phyloP scores from a whole-genome alignment of 2,329 filamentous ascomycete genomes.

The Thelonectria blattea region DNA sequence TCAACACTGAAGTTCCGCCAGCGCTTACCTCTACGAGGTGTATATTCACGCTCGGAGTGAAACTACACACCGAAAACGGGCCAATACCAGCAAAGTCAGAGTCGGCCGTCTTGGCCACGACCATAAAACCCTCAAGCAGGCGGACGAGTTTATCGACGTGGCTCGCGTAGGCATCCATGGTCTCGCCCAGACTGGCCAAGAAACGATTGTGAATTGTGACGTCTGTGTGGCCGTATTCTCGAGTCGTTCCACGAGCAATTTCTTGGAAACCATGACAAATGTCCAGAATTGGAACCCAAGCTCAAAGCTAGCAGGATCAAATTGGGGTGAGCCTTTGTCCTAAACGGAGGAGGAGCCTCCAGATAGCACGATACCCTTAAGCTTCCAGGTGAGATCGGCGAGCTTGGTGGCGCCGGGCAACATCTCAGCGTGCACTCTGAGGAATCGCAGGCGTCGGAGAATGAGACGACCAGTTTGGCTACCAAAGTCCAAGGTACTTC shows the following conservation, averaged over 20 bases:
- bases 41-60: slow-evolving; percentile 70
- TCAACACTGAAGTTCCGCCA: slow-evolving; percentile 83
- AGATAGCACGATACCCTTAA: slow-evolving; percentile 75
- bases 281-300: too few species aligned
- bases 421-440: slow-evolving; percentile 59
- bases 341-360: too few species aligned
- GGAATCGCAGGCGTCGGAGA: slow-evolving; percentile 73
- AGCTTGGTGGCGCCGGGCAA: slow-evolving; percentile 37
- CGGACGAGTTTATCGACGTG: slow-evolving; percentile 84
- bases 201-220: slow-evolving; percentile 73
- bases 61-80: slow-evolving; percentile 77
- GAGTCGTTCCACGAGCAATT: too few species aligned
- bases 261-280: too few species aligned
- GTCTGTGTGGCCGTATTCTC: slow-evolving; percentile 42
- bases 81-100: slow-evolving; percentile 80
- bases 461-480: slow-evolving; percentile 76
- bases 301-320: too few species aligned
- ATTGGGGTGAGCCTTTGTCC: too few species aligned
- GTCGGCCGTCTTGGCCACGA: slow-evolving; percentile 77
- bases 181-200: slow-evolving; percentile 76
- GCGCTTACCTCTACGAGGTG: slow-evolving; percentile 70
- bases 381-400: slow-evolving; percentile 45
- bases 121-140: slow-evolving; percentile 75
- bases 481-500: slow-evolving; percentile 52
- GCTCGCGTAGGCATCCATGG: slow-evolving; percentile 80